phyloP scores from a whole-genome alignment of 495 filamentous ascomycete species.

The Podospora pseudoanserina region DNA sequence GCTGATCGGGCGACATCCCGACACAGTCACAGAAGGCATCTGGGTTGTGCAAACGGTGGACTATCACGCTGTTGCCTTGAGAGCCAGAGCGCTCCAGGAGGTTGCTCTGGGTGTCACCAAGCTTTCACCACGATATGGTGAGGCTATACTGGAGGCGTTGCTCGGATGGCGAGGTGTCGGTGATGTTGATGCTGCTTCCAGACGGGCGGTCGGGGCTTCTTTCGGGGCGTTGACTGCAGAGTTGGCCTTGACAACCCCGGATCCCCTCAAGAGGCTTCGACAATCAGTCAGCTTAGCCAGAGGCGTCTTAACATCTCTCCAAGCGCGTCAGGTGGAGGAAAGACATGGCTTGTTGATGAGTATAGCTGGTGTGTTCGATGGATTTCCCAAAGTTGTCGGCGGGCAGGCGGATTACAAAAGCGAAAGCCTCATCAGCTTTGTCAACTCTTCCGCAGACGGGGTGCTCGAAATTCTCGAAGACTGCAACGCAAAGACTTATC shows the following conservation, averaged over 20 bases:
- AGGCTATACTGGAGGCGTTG: constrained; percentile 62
- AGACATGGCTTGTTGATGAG: constrained; percentile 65
- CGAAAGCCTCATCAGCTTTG: constrained; percentile 12
- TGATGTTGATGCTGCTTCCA: constrained; percentile 66
- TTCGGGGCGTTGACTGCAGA: constrained; percentile 58
- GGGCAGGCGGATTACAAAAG: background rate
- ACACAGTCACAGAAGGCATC: constrained; percentile 77
- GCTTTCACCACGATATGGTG: constrained; percentile 65
- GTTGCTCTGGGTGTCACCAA: constrained; percentile 65
- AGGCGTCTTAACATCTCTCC: constrained; percentile 44
- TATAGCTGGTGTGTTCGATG: constrained; percentile 47
- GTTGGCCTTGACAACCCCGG: constrained; percentile 20
- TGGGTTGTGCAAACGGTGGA: constrained; percentile 82
- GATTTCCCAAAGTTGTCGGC: constrained; percentile 27
- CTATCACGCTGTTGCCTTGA: constrained; percentile 84
- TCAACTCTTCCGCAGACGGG: constrained; percentile 14
- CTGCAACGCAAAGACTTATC: constrained; percentile 39
- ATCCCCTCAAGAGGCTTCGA: constrained; percentile 30
- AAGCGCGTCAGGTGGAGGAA: constrained; percentile 60
- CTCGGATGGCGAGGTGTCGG: constrained; percentile 86
- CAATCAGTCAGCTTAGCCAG: constrained; percentile 36
- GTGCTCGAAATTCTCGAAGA: constrained; percentile 36
- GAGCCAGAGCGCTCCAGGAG: constrained; percentile 74
- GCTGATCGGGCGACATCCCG: constrained; percentile 85
- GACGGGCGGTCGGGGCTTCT: constrained; percentile 65